Evolutionary conservation across 768 basidiomycete genomes (phyloP).

Genomic region (Boletus pseudo-olivaceus): DNA sequence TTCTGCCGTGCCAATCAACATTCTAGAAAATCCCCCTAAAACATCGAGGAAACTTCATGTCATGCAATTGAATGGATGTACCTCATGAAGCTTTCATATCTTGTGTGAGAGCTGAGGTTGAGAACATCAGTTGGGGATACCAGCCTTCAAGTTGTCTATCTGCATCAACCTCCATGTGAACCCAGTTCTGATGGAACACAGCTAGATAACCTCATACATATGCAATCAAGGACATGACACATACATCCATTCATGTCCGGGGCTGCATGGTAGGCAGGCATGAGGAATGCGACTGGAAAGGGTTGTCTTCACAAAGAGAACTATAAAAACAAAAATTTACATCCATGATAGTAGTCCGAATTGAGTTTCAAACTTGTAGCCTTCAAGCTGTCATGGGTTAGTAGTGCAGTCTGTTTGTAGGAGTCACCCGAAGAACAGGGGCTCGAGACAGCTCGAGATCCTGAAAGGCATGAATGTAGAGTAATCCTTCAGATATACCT

Average conservation of each 20-base stretch:
- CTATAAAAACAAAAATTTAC: background rate
- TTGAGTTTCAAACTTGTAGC: no score
- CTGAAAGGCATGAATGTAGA: no score
- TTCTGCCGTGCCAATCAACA: background rate
- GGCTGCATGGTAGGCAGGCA: background rate
- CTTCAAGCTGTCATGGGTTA: no score
- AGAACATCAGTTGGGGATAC: conserved; percentile 5
- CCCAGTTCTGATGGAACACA: no score
- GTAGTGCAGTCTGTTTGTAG: no score
- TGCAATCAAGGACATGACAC: background rate
- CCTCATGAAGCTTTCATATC: conserved; percentile 28
- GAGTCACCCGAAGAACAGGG: no score
- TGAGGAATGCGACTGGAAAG: background rate
- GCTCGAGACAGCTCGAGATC: no score
- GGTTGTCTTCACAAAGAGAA: conserved; percentile 10
- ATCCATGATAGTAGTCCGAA: conserved; percentile 25
- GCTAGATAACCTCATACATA: background rate
- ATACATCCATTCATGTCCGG: background rate
- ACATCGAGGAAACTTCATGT: conserved; percentile 23
- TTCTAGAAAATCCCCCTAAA: background rate
- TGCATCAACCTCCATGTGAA: no score
- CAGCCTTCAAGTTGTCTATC: no score
- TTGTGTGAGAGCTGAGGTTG: conserved; percentile 16
- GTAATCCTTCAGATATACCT: no score
- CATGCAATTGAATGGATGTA: conserved; percentile 34